A percentile compares a stretch with the other conserved stretches of the same genome.
phyloP scores from a whole-genome alignment of 352 stramenopile species.

The Phytophthora ramorum region DNA sequence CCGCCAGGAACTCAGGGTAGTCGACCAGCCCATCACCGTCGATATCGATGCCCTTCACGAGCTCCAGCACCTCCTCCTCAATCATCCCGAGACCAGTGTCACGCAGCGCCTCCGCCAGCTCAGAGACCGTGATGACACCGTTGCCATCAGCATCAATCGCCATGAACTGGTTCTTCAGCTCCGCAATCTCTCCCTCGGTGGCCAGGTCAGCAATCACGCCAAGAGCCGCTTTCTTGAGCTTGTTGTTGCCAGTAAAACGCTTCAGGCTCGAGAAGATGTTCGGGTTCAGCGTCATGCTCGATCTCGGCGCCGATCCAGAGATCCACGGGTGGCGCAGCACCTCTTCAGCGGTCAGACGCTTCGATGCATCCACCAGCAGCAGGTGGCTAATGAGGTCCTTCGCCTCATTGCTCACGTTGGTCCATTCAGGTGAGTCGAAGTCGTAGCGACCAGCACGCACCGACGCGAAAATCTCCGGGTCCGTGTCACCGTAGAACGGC shows the following conservation, averaged over 20 bases:
- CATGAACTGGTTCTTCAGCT: conserved; percentile 91
- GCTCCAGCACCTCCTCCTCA: conserved; percentile 87
- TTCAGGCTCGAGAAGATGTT: conserved; percentile 89
- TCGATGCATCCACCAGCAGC: conserved; percentile 92
- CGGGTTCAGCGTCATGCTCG: conserved; percentile 79
- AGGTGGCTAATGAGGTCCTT: conserved; percentile 96
- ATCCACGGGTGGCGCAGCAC: conserved; percentile 86
- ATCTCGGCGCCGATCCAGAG: conserved; percentile 78
- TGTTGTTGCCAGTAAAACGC: conserved; percentile 90
- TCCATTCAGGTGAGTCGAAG: conserved; percentile 89
- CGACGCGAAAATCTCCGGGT: conserved; percentile 90
- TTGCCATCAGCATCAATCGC: conserved; percentile 87
- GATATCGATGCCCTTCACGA: conserved; percentile 92
- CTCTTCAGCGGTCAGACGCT: conserved; percentile 93
- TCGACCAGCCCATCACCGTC: conserved; percentile 89
- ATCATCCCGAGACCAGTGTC: conserved; percentile 90
- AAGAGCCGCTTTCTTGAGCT: conserved; percentile 89
- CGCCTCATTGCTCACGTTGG: conserved; percentile 81
- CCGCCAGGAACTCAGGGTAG: conserved; percentile 92
- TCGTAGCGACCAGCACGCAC: conserved; percentile 83
- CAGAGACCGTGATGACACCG: conserved; percentile 90
- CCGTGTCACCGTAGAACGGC: conserved; percentile 96
- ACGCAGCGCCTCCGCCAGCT: conserved; percentile 83
- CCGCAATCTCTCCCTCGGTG: conserved; percentile 83
- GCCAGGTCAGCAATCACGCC: conserved; percentile 89